Base-by-base conservation (phyloP, 257 asterid genomes). In the Scutellaria barbata region DNA sequence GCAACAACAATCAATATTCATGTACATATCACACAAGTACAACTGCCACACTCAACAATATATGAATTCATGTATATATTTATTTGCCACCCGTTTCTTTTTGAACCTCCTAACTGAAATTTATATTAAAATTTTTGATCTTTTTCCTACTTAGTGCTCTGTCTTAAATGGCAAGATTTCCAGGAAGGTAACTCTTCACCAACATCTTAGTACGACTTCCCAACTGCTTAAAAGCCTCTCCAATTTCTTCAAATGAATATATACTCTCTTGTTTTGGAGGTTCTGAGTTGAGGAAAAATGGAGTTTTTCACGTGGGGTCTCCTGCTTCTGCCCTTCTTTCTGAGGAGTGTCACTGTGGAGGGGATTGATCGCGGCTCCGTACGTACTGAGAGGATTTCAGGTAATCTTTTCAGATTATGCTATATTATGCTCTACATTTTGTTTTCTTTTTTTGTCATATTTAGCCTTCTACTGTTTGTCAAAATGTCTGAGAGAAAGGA, bases 341-440 rank as follows among this genome's bases (percentile, higher is more conserved):
- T 72, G 57, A 71, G 56, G 42, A 20, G 20, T 46, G 35, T 53
- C 20, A 74, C 35, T 62, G 82, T 56, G 20, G 76, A 71, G 33
- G 83, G 74, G 25, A 64, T 78, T 51, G 74, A 68, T 45, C 83
- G 59, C 12, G 73, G 69, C 22, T 63, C 78, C 35, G 79, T 71
- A 1, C 86, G 79, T 5, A 82, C 81, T 18, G 83, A 82, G 75
- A 79, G 83, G 39, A 82, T 82, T 76, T 79, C 86, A 82, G 86
- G 86, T 82, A n/a, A 17, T 60, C 14, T 17, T 52, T 59, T 39
- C 50, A 18, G 43, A 5, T 42, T 42, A 9, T 14, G 47, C 22
- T 69, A 42, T 69, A 14, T 53, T 53, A 16, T 37, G 13, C 1
- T 25, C 2, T 10, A 1, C 7, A 7, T 6, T 47, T 18, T 30